Conservation (phyloP, 1,284 basidiomycete species). For the Marasmius sp. region DNA sequence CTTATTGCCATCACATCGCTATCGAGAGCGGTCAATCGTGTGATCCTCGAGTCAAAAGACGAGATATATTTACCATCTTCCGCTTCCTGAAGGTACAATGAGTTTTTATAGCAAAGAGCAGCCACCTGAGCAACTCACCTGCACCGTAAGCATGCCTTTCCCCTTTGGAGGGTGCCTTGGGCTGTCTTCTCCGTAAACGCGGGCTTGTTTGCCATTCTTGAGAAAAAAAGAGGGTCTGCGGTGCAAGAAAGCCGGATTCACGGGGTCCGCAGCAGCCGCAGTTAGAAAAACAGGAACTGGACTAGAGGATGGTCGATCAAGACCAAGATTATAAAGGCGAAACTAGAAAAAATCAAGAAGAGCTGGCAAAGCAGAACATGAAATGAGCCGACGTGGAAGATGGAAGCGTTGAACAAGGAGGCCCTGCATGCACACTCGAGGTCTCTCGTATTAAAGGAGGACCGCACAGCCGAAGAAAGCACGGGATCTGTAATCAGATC, state of each 20-base stretch:
- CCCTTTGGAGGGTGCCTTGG: slow-evolving; percentile 47
- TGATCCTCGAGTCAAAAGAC: slow-evolving; percentile 6
- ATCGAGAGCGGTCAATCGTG: slow-evolving; percentile 14
- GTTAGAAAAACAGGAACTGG: background rate
- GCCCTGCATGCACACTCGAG: slow-evolving; percentile 1
- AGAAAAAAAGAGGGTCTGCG: background rate
- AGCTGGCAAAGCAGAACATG: slow-evolving; percentile 13
- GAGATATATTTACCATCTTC: slow-evolving; percentile 61
- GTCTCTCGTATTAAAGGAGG: slow-evolving; percentile 14
- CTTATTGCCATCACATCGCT: slow-evolving; percentile 61
- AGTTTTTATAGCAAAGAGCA: slow-evolving; percentile 10
- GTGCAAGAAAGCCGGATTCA: slow-evolving; percentile 8
- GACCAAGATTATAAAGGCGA: slow-evolving; percentile 7
- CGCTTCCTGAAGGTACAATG: slow-evolving; percentile 48
- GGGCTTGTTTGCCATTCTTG: slow-evolving; percentile 48
- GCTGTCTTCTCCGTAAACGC: slow-evolving; percentile 29
- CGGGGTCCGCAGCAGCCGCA: background rate
- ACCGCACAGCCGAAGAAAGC: slow-evolving; percentile 14
- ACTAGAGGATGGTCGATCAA: slow-evolving; percentile 6
- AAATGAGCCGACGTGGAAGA: slow-evolving; percentile 11
- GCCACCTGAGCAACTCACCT: slow-evolving; percentile 36
- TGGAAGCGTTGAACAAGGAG: slow-evolving; percentile 12
- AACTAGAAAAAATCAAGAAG: background rate
- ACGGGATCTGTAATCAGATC: slow-evolving; percentile 12
- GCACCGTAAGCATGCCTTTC: slow-evolving; percentile 70